Evolutionary conservation across 225 moss, liverwort and hornwort genomes (phyloP).

Genomic region (Climacium dendroides): DNA sequence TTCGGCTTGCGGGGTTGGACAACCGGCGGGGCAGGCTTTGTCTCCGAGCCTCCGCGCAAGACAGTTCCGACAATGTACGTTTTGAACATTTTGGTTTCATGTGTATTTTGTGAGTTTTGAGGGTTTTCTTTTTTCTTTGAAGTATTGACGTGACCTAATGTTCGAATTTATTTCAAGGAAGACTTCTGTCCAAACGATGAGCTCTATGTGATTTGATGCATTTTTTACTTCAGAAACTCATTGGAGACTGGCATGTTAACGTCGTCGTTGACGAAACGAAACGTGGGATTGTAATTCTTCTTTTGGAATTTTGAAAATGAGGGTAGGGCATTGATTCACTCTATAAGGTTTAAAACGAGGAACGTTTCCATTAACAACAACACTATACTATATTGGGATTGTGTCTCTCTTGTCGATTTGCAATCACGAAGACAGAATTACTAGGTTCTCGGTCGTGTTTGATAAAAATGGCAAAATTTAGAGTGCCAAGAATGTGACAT

Average conservation of each 20-base stretch:
- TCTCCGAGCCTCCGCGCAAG: conserved; percentile 13
- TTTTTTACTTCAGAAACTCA: background rate
- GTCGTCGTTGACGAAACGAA: background rate
- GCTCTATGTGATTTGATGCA: background rate
- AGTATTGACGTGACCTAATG: background rate
- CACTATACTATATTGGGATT: background rate
- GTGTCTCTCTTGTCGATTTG: background rate
- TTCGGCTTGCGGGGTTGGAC: background rate
- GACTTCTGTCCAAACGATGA: background rate
- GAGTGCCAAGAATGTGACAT: background rate
- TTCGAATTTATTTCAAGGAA: background rate
- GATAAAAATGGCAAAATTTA: background rate
- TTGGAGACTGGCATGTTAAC: background rate
- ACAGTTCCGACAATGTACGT: conserved; percentile 8
- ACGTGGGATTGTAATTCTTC: background rate
- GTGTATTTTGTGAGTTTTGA: background rate
- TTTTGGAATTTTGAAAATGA: background rate
- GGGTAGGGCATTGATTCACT: background rate
- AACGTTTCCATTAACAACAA: background rate
- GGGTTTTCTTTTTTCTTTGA: background rate
- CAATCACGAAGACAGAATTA: background rate
- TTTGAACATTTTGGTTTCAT: background rate
- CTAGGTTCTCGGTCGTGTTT: too few species aligned
- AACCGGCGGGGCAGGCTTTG: background rate
- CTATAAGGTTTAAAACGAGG: background rate